Percentiles rank a stretch among this genome's conserved stretches.
Conservation (phyloP, 2,329 filamentous ascomycete genomes). For the Monosporascus sp. region DNA sequence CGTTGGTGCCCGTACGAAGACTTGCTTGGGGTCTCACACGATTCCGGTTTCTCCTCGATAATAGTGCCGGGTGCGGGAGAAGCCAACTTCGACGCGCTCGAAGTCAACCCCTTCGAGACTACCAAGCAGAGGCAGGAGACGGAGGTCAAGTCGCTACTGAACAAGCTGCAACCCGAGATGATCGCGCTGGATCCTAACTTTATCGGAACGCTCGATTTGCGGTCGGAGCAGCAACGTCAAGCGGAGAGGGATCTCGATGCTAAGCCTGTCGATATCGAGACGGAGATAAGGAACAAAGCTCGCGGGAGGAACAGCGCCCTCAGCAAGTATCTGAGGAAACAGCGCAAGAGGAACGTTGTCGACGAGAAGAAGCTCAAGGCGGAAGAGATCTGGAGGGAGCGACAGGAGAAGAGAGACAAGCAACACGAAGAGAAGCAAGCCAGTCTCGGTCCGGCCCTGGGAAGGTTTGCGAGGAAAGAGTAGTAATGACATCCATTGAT, state of each 20-base stretch:
- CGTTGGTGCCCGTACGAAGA: conserved; percentile 95
- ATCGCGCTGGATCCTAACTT: conserved; percentile 91
- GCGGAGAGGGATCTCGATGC: conserved; percentile 76
- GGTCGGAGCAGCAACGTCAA: conserved; percentile 70
- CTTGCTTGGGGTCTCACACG: conserved; percentile 78
- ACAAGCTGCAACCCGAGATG: conserved; percentile 96
- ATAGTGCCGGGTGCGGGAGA: conserved; percentile 94
- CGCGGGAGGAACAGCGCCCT: conserved; percentile 86
- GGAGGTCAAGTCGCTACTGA: conserved; percentile 84
- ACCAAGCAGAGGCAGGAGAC: conserved; percentile 85
- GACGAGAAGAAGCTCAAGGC: conserved; percentile 89
- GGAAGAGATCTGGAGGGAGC: conserved; percentile 74
- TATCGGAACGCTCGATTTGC: conserved; percentile 79
- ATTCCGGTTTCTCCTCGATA: conserved; percentile 80
- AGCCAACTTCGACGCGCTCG: conserved; percentile 90
- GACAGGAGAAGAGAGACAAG: conserved; percentile 60
- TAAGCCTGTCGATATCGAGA: conserved; percentile 50
- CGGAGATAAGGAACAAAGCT: conserved; percentile 68
- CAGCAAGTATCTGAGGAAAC: conserved; percentile 85
- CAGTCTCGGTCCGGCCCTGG: conserved; percentile 79
- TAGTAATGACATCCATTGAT: conserved; percentile 21
- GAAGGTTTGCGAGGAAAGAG: conserved; percentile 74
- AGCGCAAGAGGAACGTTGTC: conserved; percentile 86
- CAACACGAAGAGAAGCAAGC: conserved; percentile 58
- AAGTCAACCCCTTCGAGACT: conserved; percentile 93